Conservation (phyloP, 495 filamentous ascomycete genomes). For the Chaetomium cochliodes region DNA sequence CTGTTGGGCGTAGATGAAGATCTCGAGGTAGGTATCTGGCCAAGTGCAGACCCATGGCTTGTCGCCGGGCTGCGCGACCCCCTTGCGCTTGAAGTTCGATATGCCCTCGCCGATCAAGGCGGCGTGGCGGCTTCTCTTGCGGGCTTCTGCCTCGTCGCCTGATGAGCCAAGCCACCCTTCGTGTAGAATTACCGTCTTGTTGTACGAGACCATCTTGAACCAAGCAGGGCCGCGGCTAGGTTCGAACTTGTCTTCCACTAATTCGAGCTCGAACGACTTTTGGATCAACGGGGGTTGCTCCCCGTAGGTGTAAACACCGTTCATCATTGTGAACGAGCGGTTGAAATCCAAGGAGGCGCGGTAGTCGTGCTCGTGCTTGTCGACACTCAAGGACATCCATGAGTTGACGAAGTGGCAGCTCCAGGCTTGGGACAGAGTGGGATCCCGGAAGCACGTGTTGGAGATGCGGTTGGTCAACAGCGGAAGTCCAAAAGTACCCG, state of each 20-base stretch:
- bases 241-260: constrained; percentile 65
- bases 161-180: constrained; percentile 48
- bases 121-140: constrained; percentile 9
- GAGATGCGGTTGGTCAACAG: constrained; percentile 54
- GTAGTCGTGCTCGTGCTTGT: constrained; percentile 33
- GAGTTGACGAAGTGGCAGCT: constrained; percentile 53
- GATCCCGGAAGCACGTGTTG: constrained; percentile 64
- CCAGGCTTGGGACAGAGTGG: constrained; percentile 65
- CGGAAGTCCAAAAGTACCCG: constrained; percentile 65
- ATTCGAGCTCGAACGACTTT: constrained; percentile 49
- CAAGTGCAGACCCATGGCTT: constrained; percentile 86
- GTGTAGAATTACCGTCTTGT: constrained; percentile 78
- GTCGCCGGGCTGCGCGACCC: constrained; percentile 57
- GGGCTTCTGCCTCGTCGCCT: constrained; percentile 10
- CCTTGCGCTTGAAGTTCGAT: constrained; percentile 46
- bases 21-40: constrained; percentile 77
- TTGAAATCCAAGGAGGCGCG: constrained; percentile 38
- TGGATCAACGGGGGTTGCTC: constrained; percentile 65
- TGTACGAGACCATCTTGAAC: constrained; percentile 67
- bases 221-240: constrained; percentile 67
- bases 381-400: constrained; percentile 37
- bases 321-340: constrained; percentile 33
- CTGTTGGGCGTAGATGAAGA: constrained; percentile 74
- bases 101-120: constrained; percentile 21
- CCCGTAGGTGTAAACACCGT: constrained; percentile 61